phyloP scores from a whole-genome alignment of 768 basidiomycete species.

The Gloeostereum incarnatum region DNA sequence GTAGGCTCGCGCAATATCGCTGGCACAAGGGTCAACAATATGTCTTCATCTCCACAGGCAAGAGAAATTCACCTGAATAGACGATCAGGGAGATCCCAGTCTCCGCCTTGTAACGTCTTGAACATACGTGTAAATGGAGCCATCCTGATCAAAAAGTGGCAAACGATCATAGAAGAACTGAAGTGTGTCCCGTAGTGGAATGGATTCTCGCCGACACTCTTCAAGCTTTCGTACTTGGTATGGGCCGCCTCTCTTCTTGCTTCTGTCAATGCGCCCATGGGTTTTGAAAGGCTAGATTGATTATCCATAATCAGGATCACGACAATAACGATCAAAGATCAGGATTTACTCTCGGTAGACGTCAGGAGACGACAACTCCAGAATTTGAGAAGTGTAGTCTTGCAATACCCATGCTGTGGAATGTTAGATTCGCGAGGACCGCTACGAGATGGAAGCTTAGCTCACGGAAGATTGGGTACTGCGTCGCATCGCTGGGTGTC shows the following conservation, averaged over 20 bases:
- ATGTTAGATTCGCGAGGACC: not conserved
- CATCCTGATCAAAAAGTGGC: slow-evolving; percentile 86
- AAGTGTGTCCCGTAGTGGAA: slow-evolving; percentile 96
- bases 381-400: slow-evolving; percentile 66
- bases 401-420: slow-evolving; percentile 76
- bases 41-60: not conserved
- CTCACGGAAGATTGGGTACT: slow-evolving; percentile 88
- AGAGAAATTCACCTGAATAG: slow-evolving; percentile 52
- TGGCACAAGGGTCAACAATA: slow-evolving; percentile 16
- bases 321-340: not conserved
- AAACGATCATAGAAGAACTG: slow-evolving; percentile 94
- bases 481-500: slow-evolving; percentile 91
- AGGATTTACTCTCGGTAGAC: slow-evolving; percentile 64
- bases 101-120: slow-evolving; percentile 87
- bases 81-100: slow-evolving; percentile 90
- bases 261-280: slow-evolving; percentile 85
- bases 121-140: slow-evolving; percentile 93
- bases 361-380: slow-evolving; percentile 54
- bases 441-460: not conserved
- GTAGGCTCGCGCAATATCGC: slow-evolving; percentile 75
- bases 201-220: slow-evolving; percentile 77
- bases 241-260: slow-evolving; percentile 68
- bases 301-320: slow-evolving; percentile 1
- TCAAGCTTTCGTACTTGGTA: slow-evolving; percentile 63
- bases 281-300: slow-evolving; percentile 55